phyloP scores from a whole-genome alignment of 176 grass and related monocot genomes.

The Zoysia japonica region DNA sequence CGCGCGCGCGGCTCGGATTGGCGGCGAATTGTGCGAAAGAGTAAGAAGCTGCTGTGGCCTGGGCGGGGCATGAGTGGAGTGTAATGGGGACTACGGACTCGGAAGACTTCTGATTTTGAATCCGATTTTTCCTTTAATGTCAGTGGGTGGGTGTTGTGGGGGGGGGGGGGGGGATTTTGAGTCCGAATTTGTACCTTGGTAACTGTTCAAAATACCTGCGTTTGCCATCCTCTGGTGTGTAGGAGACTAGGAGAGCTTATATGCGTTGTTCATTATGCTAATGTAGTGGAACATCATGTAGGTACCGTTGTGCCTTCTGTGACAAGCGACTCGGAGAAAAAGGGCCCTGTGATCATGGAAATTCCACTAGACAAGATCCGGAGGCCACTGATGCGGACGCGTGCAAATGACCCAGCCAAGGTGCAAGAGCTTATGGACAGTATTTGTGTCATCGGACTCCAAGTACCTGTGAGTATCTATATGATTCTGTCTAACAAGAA shows the following conservation, averaged over 20 bases:
- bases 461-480: constrained; percentile 68
- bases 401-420: constrained; percentile 78
- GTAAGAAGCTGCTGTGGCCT: background rate
- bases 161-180: background rate
- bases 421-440: constrained; percentile 93
- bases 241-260: background rate
- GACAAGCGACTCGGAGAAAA: constrained; percentile 44
- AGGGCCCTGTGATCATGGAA: constrained; percentile 75
- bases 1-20: background rate
- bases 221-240: background rate
- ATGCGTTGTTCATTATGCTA: background rate
- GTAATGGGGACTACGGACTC: too few relatives aligned
- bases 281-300: constrained; percentile 13
- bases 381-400: constrained; percentile 79
- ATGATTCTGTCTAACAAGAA: constrained; percentile 9
- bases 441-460: constrained; percentile 79
- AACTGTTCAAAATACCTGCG: background rate
- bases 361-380: constrained; percentile 76
- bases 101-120: too few relatives aligned
- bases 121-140: too few relatives aligned
- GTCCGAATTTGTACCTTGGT: background rate
- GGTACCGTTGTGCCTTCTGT: constrained; percentile 32
- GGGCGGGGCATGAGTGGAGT: too few relatives aligned
- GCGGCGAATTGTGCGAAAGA: background rate
- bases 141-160: too few relatives aligned